A percentile compares a stretch with the other conserved stretches of the same genome.
phyloP scores from a whole-genome alignment of 2,329 filamentous ascomycete genomes.

The Calonectria honghensis region DNA sequence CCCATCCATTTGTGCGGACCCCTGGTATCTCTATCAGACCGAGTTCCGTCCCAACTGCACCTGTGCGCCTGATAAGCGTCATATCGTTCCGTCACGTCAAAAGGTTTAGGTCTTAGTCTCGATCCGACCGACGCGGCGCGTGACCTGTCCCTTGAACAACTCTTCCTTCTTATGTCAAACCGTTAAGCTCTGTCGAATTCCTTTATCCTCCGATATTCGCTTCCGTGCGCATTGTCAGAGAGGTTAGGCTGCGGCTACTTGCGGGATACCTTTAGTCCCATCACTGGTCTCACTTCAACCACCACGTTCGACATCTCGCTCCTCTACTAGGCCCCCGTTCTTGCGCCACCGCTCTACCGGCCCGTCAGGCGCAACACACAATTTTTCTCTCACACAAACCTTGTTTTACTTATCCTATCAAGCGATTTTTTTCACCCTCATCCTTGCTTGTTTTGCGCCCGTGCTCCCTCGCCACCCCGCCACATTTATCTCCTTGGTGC shows the following conservation, averaged over 20 bases:
- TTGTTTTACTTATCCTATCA: conserved; percentile 22
- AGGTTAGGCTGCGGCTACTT: conserved; percentile 11
- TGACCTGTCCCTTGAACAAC: conserved; percentile 27
- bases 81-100: conserved; percentile 42
- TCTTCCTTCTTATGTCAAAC: neutral
- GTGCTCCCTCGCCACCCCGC: conserved; percentile 39
- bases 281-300: neutral
- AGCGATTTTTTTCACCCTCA: conserved; percentile 15
- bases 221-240: neutral
- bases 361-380: neutral
- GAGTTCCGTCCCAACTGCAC: conserved; percentile 37
- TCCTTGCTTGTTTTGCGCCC: conserved; percentile 24
- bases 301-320: neutral
- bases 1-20: conserved; percentile 28
- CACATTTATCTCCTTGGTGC: conserved; percentile 28
- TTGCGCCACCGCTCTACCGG: neutral
- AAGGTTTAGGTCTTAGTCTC: conserved; percentile 39
- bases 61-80: conserved; percentile 52
- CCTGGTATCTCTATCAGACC: conserved; percentile 32
- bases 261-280: neutral
- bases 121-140: conserved; percentile 24
- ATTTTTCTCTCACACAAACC: conserved; percentile 18
- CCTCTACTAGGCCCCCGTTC: neutral
- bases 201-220: neutral
- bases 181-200: neutral